Evolutionary conservation across 1,139 yeast species (phyloP), one percentile per base, ranked within the genome.

Genomic region (Saccharomyces hybrid): DNA sequence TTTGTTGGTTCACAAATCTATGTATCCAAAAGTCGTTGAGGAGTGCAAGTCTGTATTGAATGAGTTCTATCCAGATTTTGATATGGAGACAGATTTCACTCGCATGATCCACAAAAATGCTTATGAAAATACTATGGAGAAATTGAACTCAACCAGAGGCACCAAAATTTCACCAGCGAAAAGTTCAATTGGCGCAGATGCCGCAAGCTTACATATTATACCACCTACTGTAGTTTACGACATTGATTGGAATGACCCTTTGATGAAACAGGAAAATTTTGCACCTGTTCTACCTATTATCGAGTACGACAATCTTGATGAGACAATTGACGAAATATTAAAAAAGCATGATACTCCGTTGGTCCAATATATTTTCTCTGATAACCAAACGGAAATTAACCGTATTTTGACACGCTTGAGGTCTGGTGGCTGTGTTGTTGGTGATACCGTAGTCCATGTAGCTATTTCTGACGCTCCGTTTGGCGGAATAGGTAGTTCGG

Each of bases 401-500:
- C 67, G 67, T 50, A 79, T 90, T 53, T 71, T 79, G 57, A 70
- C 74, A 5, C 66, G 75, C 16, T 74, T 89, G 26, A 79, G 95
- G 64, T 84, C 95, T 0, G 98, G 98, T 27, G 89, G 81, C 9
- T 75, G 83, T 14, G 69, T 82, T 50, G 74, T 88, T 58, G 89
- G 90, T 66, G 97, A 91, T 60, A 78, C 84, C 0, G 56, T 89
- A 55, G 61, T 88, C 65, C 96, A 90, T 59, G 90, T 81, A 48
- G 91, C 81, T 0, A 76, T 88, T 56, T 62, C 77, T n/a, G 78
- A 78, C 56, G 81, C 89, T 5, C 98, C 98, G 31, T 91, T 93
- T 72, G 98, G 98, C 47, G 99, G 99, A 42, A 73, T 90, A 56
- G 97, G 98, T 19, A 70, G 72, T 31, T 88, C 96, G 0, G 99